phyloP scores from a whole-genome alignment of 2,329 filamentous ascomycete genomes.

The Elsinoe perseae region DNA sequence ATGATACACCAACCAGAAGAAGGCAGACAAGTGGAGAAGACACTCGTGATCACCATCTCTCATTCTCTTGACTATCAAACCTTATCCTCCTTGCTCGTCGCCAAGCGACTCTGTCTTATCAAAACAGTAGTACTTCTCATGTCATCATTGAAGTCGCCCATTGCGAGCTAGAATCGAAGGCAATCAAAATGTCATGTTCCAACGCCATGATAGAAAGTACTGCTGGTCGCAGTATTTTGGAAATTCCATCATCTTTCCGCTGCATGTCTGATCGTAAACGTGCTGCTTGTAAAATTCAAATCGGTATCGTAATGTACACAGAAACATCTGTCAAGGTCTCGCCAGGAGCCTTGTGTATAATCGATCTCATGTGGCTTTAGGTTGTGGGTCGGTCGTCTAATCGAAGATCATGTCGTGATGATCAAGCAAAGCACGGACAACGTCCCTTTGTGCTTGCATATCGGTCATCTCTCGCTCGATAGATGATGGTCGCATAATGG shows the following conservation, averaged over 20 bases:
- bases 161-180: background rate
- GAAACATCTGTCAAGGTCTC: background rate
- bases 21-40: background rate
- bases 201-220: background rate
- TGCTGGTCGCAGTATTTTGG: background rate
- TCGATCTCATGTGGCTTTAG: background rate
- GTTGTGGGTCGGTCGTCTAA: background rate
- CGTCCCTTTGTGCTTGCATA: slow-evolving; percentile 85
- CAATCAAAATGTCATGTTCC: background rate
- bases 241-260: background rate
- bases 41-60: background rate
- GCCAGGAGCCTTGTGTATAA: slow-evolving; percentile 2
- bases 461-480: slow-evolving; percentile 94
- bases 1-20: background rate
- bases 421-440: slow-evolving; percentile 88
- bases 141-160: background rate
- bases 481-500: slow-evolving; percentile 86
- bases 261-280: background rate
- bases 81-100: slow-evolving; percentile 4
- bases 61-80: background rate
- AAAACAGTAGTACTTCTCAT: background rate
- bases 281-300: background rate
- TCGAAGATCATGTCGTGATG: slow-evolving; percentile 74
- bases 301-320: slow-evolving; percentile 2
- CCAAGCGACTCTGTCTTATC: background rate